Evolutionary conservation across 2,329 filamentous ascomycete species (phyloP).

Genomic region (Onygena corvina): DNA sequence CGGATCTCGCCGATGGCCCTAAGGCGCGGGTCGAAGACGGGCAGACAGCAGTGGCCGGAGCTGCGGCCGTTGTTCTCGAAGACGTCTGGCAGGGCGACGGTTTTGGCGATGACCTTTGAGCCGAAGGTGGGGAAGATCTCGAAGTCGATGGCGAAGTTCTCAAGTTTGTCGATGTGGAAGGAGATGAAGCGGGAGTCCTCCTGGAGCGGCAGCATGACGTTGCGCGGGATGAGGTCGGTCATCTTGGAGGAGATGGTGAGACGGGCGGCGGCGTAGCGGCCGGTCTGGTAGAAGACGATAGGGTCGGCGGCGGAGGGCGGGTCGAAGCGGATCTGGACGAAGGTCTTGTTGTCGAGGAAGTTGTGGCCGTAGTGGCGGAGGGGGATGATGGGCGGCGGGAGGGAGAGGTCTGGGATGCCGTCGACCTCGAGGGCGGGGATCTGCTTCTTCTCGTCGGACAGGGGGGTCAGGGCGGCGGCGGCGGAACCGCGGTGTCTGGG

Average conservation of each 20-base stretch:
- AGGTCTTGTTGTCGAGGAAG: constrained; percentile 94
- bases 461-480: constrained; percentile 8
- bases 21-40: constrained; percentile 82
- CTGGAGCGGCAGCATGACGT: constrained; percentile 87
- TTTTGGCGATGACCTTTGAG: constrained; percentile 93
- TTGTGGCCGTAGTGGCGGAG: constrained; percentile 92
- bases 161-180: constrained; percentile 89
- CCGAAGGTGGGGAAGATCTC: constrained; percentile 97
- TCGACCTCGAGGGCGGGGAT: constrained; percentile 51
- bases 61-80: constrained; percentile 66
- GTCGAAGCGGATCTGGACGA: constrained; percentile 84
- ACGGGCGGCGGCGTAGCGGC: constrained; percentile 87
- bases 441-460: constrained; percentile 5
- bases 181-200: constrained; percentile 89
- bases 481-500: constrained; percentile 21
- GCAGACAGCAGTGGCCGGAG: constrained; percentile 69
- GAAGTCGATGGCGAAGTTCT: constrained; percentile 88
- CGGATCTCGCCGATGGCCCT: constrained; percentile 86
- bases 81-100: constrained; percentile 75
- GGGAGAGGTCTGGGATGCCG: constrained; percentile 78
- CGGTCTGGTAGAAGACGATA: constrained; percentile 90
- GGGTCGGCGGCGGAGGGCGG: constrained; percentile 43
- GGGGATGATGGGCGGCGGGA: constrained; percentile 92
- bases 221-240: constrained; percentile 91
- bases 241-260: constrained; percentile 94